Evolutionary conservation across 441 rosid genomes (phyloP).

Genomic region (Iberis amara): DNA sequence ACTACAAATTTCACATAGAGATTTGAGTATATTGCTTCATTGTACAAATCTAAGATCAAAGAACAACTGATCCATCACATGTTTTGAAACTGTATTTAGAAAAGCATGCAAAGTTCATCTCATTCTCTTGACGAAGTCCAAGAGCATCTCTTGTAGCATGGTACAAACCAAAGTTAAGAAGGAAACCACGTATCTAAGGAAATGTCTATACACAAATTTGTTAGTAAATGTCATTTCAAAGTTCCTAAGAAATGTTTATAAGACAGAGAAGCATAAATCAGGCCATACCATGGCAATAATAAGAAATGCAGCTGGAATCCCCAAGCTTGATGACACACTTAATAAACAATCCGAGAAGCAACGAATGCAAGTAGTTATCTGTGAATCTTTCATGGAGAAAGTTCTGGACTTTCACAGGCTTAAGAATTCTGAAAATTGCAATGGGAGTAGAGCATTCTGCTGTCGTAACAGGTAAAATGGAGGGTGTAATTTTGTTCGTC

Average conservation of each 20-base stretch:
- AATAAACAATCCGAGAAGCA: too few species aligned
- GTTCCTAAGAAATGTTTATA: not conserved
- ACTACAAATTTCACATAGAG: conserved; percentile 41
- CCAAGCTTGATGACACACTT: too few species aligned
- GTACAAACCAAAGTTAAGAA: conserved; percentile 90
- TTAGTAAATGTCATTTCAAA: not conserved
- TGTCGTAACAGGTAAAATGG: too few species aligned
- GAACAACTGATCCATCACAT: not conserved
- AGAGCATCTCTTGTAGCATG: conserved; percentile 92
- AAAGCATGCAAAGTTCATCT: conserved; percentile 30
- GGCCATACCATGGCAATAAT: conserved; percentile 70
- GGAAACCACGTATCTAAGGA: conserved; percentile 82
- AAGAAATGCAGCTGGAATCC: conserved; percentile 65
- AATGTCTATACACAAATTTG: conserved; percentile 1
- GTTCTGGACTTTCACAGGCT: too few species aligned
- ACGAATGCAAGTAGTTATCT: too few species aligned
- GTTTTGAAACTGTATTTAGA: conserved; percentile 20
- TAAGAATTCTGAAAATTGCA: too few species aligned
- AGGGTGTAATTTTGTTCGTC: too few species aligned
- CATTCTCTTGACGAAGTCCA: conserved; percentile 39
- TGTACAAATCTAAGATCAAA: not conserved
- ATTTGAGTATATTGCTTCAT: conserved; percentile 2
- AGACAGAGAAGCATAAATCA: conserved; percentile 17
- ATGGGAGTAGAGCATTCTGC: too few species aligned
- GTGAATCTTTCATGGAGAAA: too few species aligned